A percentile compares a stretch with the other conserved stretches of the same genome.
These are phyloP conservation scores for Colletotrichum sp. DNA, from an alignment of 2,329 filamentous ascomycete species.

Conservation along the genomic window DNA sequence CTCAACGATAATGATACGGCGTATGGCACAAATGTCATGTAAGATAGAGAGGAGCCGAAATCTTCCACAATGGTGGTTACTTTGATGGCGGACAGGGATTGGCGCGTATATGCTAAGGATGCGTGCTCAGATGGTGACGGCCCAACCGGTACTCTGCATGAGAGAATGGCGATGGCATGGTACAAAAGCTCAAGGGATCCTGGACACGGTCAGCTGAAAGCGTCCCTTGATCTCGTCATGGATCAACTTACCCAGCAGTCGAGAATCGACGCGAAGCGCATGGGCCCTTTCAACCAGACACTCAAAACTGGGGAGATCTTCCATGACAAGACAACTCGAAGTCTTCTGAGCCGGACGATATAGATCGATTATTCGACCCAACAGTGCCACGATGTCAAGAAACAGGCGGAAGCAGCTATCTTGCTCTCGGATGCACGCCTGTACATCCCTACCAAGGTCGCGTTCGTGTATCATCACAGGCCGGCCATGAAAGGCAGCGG, in stretches of 20 bases:
- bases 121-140: constrained; percentile 14
- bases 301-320: constrained; percentile 4
- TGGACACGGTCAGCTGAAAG: neutral
- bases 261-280: constrained; percentile 20
- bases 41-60: constrained; percentile 22
- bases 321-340: constrained; percentile 8
- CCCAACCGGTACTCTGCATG: constrained; percentile 16
- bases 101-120: constrained; percentile 11
- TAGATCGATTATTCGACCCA: constrained; percentile 25
- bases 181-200: constrained; percentile 27
- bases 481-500: constrained; percentile 26
- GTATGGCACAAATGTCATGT: constrained; percentile 27
- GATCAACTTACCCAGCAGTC: constrained; percentile 21
- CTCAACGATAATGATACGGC: constrained; percentile 26
- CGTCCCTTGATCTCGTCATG: too few species aligned
- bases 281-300: constrained; percentile 4
- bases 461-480: constrained; percentile 26
- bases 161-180: constrained; percentile 25
- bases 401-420: constrained; percentile 25
- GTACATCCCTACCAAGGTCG: constrained; percentile 25
- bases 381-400: constrained; percentile 24
- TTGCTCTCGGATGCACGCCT: constrained; percentile 24
- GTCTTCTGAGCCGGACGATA: constrained; percentile 23
- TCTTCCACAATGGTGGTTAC: constrained; percentile 24
- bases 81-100: constrained; percentile 25